Percentiles rank a stretch among this genome's conserved stretches.
These are phyloP conservation scores for Arthrinium phaeospermum DNA, from an alignment of 2,329 filamentous ascomycete species.

Conservation along the genomic window DNA sequence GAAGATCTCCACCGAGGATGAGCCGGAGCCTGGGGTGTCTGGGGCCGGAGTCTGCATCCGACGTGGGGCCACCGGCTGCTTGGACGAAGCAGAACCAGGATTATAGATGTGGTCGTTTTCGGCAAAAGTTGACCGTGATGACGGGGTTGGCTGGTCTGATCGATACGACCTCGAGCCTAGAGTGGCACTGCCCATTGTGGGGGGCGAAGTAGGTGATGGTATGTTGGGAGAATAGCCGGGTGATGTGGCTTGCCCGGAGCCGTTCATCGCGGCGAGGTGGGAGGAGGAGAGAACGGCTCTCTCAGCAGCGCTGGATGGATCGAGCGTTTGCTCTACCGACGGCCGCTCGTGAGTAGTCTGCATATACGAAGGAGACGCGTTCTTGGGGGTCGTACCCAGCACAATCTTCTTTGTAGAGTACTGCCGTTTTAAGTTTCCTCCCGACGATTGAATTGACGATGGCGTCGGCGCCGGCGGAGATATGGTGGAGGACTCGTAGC, in stretches of 20 bases:
- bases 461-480: slow-evolving; percentile 65
- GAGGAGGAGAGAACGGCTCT: slow-evolving; percentile 70
- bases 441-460: slow-evolving; percentile 54
- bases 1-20: slow-evolving; percentile 87
- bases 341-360: slow-evolving; percentile 72
- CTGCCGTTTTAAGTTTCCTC: slow-evolving; percentile 67
- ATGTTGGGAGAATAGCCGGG: slow-evolving; percentile 71
- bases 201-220: slow-evolving; percentile 73
- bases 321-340: slow-evolving; percentile 67
- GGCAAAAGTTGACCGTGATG: slow-evolving; percentile 60
- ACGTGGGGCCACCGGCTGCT: slow-evolving; percentile 53
- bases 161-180: slow-evolving; percentile 67
- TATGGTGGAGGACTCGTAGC: slow-evolving; percentile 56
- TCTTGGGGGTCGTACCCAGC: slow-evolving; percentile 75
- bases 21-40: slow-evolving; percentile 62
- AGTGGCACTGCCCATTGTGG: slow-evolving; percentile 56
- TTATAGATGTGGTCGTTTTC: slow-evolving; percentile 53
- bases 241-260: slow-evolving; percentile 59
- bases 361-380: slow-evolving; percentile 74
- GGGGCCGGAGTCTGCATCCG: slow-evolving; percentile 67
- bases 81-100: slow-evolving; percentile 28
- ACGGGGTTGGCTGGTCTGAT: slow-evolving; percentile 60
- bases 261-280: slow-evolving; percentile 74
- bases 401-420: slow-evolving; percentile 79
- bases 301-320: slow-evolving; percentile 72